These are phyloP conservation scores for Cercospora citrullina DNA, from an alignment of 2,329 filamentous ascomycete genomes.

Conservation along the genomic window DNA sequence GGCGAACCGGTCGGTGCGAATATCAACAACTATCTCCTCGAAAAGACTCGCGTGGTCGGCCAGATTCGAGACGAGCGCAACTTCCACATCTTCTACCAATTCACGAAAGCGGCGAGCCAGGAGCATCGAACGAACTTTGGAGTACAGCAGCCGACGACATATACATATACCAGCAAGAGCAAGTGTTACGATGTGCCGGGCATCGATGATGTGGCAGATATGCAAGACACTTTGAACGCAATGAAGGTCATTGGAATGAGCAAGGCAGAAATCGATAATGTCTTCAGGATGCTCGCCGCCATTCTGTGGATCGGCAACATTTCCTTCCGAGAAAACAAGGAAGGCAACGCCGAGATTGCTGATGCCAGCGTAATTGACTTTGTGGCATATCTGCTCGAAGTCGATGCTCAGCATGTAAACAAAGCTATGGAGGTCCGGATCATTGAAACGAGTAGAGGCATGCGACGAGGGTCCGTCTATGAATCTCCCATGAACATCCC, in stretches of 20 bases:
- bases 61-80: conserved; percentile 95
- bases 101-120: conserved; percentile 89
- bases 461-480: conserved; percentile 65
- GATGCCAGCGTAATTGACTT: conserved; percentile 94
- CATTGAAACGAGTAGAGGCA: conserved; percentile 68
- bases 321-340: conserved; percentile 83
- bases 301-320: conserved; percentile 95
- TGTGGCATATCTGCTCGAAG: conserved; percentile 88
- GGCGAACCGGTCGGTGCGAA: conserved; percentile 94
- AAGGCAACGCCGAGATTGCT: conserved; percentile 79
- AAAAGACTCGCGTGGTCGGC: conserved; percentile 91
- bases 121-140: conserved; percentile 87
- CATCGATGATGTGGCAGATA: conserved; percentile 89
- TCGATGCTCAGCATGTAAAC: conserved; percentile 75
- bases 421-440: conserved; percentile 88
- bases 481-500: conserved; percentile 80
- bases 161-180: conserved; percentile 88
- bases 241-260: conserved; percentile 92
- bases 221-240: conserved; percentile 83
- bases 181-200: conserved; percentile 94
- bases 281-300: conserved; percentile 91
- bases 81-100: conserved; percentile 99
- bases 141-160: conserved; percentile 86
- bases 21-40: conserved; percentile 96
- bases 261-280: conserved; percentile 88